Base-by-base conservation (phyloP, 1,139 yeast genomes). In the Kodamaea suecica region DNA sequence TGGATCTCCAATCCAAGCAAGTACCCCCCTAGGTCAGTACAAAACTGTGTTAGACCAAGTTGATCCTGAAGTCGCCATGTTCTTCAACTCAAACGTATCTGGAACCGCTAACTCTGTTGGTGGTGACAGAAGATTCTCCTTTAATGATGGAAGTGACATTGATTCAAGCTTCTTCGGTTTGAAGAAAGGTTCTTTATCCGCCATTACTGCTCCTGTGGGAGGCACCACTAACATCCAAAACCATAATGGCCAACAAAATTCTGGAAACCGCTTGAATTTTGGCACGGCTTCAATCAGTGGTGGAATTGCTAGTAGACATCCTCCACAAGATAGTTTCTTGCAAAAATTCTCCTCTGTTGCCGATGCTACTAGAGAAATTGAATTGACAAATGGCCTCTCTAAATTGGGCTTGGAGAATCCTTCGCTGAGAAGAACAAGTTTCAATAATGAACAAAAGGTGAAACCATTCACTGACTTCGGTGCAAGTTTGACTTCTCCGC, bases 321-420 rank as follows among this genome's bases (percentile, higher is more conserved):
- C 69, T 5, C 67, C 66, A 2, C 72, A 62, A 39, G 75, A 76
- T 17, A 63, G 75, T 29, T 80, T 80, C 48, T 59, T 80, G 39
- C 83, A 78, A 44, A 80, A 83, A 55, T 84, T 84, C 52, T 68
- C 85, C 5, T 64, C 78, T n/a, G 81, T 84, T 13, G 87, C 86
- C 9, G 94, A 84, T 41, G 85, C 87, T 25, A 84, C 95, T 0
- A 66, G 87, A 46, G 90, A 83, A 43, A 74, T 83, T 27, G 94
- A 84, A 50, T 54, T 78, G 28, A 52, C 70, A 11, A 55, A 40
- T 20, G 59, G 61, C 29, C 42, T 53, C 28, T 25, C 28, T 5
- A 53, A 53, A 25, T 48, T 67, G 27, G 50, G 60, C 9, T 50
- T 67, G 27, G 68, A 63, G 8, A 53, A 50, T 12, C 35, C 49